These are phyloP conservation scores for Chlorella variabilis DNA, from an alignment of 163 green algal genomes.

Conservation along the genomic window DNA sequence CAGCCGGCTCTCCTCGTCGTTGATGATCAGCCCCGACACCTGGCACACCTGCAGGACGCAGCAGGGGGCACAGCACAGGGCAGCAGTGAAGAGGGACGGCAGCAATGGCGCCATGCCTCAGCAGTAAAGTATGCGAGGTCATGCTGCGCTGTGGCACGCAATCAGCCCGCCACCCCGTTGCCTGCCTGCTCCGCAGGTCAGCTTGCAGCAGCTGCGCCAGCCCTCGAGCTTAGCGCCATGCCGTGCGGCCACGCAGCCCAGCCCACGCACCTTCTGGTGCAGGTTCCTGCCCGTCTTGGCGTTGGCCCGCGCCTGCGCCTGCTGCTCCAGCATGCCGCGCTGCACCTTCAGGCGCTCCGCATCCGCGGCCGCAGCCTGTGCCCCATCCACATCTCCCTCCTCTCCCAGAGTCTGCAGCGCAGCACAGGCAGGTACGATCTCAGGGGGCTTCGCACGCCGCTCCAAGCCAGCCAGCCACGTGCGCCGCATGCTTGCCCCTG, in stretches of 20 bases:
- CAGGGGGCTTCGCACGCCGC: not conserved
- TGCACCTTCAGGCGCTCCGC: conserved; percentile 55
- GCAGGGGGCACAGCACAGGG: not conserved
- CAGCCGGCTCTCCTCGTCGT: conserved; percentile 52
- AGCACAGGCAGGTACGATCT: not conserved
- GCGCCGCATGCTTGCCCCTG: no score
- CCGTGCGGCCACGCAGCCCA: no score
- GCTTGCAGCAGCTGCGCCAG: not conserved
- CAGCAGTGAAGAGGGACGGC: no score
- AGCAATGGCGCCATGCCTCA: no score
- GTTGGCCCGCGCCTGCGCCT: conserved; percentile 19
- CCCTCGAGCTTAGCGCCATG: no score
- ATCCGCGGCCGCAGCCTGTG: conserved; percentile 35
- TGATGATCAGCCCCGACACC: conserved; percentile 54
- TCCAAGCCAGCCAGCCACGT: not conserved
- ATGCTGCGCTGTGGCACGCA: not conserved
- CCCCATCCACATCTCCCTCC: conserved; percentile 57
- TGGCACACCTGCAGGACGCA: conserved; percentile 40
- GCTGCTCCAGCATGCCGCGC: conserved; percentile 23
- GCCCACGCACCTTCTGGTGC: conserved; percentile 32
- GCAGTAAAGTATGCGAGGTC: no score
- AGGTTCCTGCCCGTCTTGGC: conserved; percentile 34
- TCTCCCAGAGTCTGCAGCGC: conserved; percentile 48
- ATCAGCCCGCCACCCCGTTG: not conserved
- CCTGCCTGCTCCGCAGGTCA: no score